Conservation (phyloP, 345 rosid species). For the Ceriops tagal region DNA sequence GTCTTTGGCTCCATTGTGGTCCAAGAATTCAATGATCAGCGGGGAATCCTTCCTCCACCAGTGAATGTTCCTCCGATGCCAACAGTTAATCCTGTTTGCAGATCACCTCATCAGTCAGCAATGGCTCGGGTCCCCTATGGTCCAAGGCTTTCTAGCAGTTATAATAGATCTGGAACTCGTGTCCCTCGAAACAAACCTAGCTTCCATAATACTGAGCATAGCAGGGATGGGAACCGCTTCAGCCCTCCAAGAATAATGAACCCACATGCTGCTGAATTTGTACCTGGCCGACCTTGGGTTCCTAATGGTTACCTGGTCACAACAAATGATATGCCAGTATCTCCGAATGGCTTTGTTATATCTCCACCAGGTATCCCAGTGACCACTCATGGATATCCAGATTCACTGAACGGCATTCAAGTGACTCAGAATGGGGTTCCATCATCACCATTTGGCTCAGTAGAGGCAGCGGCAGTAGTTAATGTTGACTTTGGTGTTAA, state of each 20-base stretch:
- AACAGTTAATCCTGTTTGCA: slow-evolving; percentile 61
- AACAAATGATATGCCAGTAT: slow-evolving; percentile 48
- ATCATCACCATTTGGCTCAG: slow-evolving; percentile 31
- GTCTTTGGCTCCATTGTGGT: slow-evolving; percentile 70
- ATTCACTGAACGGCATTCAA: slow-evolving; percentile 17
- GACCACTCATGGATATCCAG: slow-evolving; percentile 42
- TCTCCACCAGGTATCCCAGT: slow-evolving; percentile 53
- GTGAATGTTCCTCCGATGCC: slow-evolving; percentile 77
- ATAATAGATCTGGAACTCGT: slow-evolving; percentile 73
- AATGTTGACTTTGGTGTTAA: slow-evolving; percentile 33
- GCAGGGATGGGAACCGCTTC: slow-evolving; percentile 52
- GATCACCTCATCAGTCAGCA: slow-evolving; percentile 91
- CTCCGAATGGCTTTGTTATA: slow-evolving; percentile 52
- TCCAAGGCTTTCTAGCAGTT: slow-evolving; percentile 87
- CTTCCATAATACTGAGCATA: slow-evolving; percentile 52
- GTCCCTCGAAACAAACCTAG: slow-evolving; percentile 60
- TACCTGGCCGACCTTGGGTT: slow-evolving; percentile 89
- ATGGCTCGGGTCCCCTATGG: slow-evolving; percentile 97
- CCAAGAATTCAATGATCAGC: slow-evolving; percentile 77
- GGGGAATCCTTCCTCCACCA: slow-evolving; percentile 93
- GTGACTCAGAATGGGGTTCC: slow-evolving; percentile 51
- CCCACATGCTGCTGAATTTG: slow-evolving; percentile 96
- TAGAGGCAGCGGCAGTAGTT: slow-evolving; percentile 34
- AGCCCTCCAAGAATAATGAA: slow-evolving; percentile 81
- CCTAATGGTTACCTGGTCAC: slow-evolving; percentile 56